Conservation (phyloP, 2,329 filamentous ascomycete genomes). For the Aurifilum marmelostoma region DNA sequence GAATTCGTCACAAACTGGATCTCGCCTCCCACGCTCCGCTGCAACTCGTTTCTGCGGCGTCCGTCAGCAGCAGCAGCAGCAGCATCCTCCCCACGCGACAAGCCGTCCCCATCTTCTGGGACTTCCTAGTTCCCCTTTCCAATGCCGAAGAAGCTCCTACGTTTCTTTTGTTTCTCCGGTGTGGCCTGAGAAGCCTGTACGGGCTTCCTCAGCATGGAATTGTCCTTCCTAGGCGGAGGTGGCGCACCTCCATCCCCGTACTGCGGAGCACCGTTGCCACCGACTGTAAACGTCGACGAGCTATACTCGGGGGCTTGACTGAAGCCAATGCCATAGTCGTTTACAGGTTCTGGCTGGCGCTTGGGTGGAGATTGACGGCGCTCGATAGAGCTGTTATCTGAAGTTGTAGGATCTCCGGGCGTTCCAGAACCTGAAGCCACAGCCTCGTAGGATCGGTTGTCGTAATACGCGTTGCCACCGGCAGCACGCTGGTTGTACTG, state of each 20-base stretch:
- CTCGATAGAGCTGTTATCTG: slow-evolving; percentile 90
- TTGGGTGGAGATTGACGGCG: slow-evolving; percentile 63
- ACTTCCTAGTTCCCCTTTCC: slow-evolving; percentile 58
- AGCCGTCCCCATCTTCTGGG: not conserved
- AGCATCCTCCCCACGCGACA: not conserved
- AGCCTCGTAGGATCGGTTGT: slow-evolving; percentile 81
- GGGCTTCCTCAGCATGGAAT: slow-evolving; percentile 35
- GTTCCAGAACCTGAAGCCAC: slow-evolving; percentile 77
- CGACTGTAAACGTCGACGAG: slow-evolving; percentile 44
- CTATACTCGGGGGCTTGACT: slow-evolving; percentile 48
- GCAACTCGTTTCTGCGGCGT: not conserved
- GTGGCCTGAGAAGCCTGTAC: slow-evolving; percentile 22
- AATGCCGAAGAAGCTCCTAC: slow-evolving; percentile 89
- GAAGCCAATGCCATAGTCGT: slow-evolving; percentile 68
- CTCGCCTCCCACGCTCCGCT: not conserved
- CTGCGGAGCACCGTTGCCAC: slow-evolving; percentile 33
- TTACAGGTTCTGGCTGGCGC: slow-evolving; percentile 54
- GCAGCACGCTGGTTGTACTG: slow-evolving; percentile 46
- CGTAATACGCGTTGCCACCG: slow-evolving; percentile 52
- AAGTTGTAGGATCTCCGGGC: slow-evolving; percentile 75
- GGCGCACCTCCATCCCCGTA: slow-evolving; percentile 34
- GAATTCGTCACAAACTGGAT: not conserved
- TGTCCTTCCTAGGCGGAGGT: slow-evolving; percentile 41
- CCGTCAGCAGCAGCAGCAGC: not conserved
- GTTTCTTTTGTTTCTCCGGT: slow-evolving; percentile 61